These are phyloP conservation scores for Leccinellum albellum DNA, from an alignment of 768 basidiomycete species.

Conservation along the genomic window DNA sequence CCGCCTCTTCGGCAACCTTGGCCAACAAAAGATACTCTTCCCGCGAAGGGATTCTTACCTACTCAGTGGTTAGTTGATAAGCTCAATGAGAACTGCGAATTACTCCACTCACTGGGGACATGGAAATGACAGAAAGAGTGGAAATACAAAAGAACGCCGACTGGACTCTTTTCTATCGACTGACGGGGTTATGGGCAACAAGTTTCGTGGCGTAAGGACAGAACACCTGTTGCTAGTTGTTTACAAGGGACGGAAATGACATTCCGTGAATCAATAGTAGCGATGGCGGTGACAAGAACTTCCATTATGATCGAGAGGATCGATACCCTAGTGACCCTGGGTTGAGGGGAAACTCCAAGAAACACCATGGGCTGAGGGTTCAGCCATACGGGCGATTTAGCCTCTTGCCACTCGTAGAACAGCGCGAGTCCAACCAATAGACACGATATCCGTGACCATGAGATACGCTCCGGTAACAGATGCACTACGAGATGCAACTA, in stretches of 20 bases:
- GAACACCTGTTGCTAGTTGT: slow-evolving; percentile 8
- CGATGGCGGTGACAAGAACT: not conserved
- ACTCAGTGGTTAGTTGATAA: slow-evolving; percentile 2
- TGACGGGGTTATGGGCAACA: slow-evolving; percentile 32
- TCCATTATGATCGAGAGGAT: slow-evolving; percentile 5
- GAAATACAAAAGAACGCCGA: slow-evolving; percentile 3
- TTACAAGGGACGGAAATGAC: slow-evolving; percentile 15
- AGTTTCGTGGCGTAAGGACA: slow-evolving; percentile 10
- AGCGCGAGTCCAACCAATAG: slow-evolving; percentile 1
- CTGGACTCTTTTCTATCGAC: slow-evolving; percentile 27
- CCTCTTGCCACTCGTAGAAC: slow-evolving; percentile 11
- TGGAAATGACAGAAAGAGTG: slow-evolving; percentile 10
- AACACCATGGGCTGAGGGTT: slow-evolving; percentile 29
- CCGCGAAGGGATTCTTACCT: slow-evolving; percentile 33
- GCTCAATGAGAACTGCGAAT: not conserved
- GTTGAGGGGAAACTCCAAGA: slow-evolving; percentile 25
- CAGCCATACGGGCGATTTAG: slow-evolving; percentile 1
- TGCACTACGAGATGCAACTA: not conserved
- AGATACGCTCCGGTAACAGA: not conserved
- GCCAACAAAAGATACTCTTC: slow-evolving; percentile 58
- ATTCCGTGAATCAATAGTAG: slow-evolving; percentile 5
- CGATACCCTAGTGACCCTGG: slow-evolving; percentile 24
- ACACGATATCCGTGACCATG: not conserved
- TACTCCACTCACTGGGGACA: slow-evolving; percentile 29
- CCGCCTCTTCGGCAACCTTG: slow-evolving; percentile 83